Percentiles rank a stretch among this genome's conserved stretches.
Conservation (phyloP, 2,329 filamentous ascomycete genomes). For the Xylaria sp. region DNA sequence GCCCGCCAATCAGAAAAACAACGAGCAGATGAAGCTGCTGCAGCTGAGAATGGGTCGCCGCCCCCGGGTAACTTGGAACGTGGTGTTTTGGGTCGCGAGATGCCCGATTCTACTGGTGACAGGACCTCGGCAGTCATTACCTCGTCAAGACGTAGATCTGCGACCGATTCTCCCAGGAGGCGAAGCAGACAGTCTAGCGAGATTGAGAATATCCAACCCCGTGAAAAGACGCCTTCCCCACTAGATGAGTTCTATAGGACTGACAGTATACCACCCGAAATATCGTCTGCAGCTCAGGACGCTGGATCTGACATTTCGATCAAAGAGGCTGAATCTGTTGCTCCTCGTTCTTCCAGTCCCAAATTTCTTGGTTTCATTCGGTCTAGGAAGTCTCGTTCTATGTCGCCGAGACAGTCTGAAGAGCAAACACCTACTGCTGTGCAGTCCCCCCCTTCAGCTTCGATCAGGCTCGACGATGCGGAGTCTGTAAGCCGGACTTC, state of each 20-base stretch:
- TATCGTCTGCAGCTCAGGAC: conserved; percentile 26
- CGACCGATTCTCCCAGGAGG: conserved; percentile 43
- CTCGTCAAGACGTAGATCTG: conserved; percentile 59
- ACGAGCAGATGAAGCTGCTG: conserved; percentile 61
- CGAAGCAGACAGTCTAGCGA: conserved; percentile 37
- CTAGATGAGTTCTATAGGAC: conserved; percentile 57
- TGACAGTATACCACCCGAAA: conserved; percentile 50
- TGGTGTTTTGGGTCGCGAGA: conserved; percentile 64
- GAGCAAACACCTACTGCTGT: conserved; percentile 43
- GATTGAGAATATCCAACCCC: conserved; percentile 29
- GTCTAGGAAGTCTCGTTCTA: conserved; percentile 55
- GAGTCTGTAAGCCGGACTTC: conserved; percentile 60
- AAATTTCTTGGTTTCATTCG: conserved; percentile 48
- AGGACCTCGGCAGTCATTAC: conserved; percentile 60
- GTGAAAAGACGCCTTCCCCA: conserved; percentile 39
- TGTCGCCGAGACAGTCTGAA: conserved; percentile 53
- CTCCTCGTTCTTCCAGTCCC: conserved; percentile 42
- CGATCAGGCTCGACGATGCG: conserved; percentile 52
- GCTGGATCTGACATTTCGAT: conserved; percentile 13
- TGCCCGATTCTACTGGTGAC: conserved; percentile 62
- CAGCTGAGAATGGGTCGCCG: conserved; percentile 55
- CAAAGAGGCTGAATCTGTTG: conserved; percentile 21
- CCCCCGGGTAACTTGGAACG: conserved; percentile 64
- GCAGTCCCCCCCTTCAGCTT: conserved; percentile 42
- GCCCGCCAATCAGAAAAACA: conserved; percentile 72